Evolutionary conservation across 2,329 filamentous ascomycete species (phyloP).

Genomic region (Pseudocercospora ulei): DNA sequence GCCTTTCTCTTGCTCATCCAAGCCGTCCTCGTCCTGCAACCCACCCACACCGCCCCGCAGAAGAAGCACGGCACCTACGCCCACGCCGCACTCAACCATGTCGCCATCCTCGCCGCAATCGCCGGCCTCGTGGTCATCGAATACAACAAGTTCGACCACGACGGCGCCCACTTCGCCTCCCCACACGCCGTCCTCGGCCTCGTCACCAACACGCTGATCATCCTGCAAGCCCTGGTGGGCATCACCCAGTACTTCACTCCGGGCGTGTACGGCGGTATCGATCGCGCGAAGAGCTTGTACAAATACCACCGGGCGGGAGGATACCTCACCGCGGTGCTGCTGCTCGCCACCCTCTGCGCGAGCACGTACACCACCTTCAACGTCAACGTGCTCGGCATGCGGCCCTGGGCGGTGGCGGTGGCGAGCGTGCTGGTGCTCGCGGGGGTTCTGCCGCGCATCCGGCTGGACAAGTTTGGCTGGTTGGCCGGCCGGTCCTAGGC

Average conservation of each 20-base stretch:
- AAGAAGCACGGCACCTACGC: constrained; percentile 55
- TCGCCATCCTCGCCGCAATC: constrained; percentile 53
- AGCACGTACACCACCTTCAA: constrained; percentile 72
- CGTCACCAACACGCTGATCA: constrained; percentile 58
- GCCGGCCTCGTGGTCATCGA: constrained; percentile 63
- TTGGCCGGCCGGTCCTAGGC: constrained; percentile 30
- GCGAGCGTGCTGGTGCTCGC: constrained; percentile 55
- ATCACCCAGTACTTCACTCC: constrained; percentile 74
- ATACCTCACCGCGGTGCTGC: constrained; percentile 60
- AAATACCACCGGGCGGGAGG: constrained; percentile 78
- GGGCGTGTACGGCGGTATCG: constrained; percentile 62
- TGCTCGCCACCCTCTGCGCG: constrained; percentile 63
- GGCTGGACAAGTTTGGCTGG: constrained; percentile 68
- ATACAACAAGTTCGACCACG: constrained; percentile 67
- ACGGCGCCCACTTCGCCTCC: constrained; percentile 65
- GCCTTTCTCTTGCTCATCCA: constrained; percentile 68
- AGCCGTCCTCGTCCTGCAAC: constrained; percentile 75
- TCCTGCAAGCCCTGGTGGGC: constrained; percentile 66
- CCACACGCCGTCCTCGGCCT: constrained; percentile 76
- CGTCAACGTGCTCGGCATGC: constrained; percentile 56
- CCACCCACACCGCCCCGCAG: constrained; percentile 65
- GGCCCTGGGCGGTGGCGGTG: constrained; percentile 65
- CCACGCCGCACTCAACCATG: constrained; percentile 61
- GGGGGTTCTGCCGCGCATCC: constrained; percentile 68
- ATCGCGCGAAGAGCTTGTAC: constrained; percentile 72